These are phyloP conservation scores for Podospora bellae-mahoneyi DNA, from an alignment of 495 filamentous ascomycete genomes.

Conservation along the genomic window DNA sequence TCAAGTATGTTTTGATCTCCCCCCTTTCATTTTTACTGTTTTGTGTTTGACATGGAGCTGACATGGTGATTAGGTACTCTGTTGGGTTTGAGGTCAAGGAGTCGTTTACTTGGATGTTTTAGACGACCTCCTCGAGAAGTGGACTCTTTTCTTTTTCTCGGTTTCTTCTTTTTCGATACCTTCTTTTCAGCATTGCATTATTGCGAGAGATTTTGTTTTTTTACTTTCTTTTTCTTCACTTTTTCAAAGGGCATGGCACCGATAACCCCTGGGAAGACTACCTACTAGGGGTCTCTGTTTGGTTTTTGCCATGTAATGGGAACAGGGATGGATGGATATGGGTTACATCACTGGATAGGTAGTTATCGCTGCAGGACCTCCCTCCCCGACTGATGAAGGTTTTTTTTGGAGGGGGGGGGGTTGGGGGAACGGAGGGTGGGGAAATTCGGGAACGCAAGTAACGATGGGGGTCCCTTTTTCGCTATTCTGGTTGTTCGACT, in stretches of 20 bases:
- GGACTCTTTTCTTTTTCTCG: neutral
- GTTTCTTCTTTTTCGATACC: neutral
- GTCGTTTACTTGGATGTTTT: conserved; percentile 57
- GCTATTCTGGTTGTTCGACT: neutral
- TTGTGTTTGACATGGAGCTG: conserved; percentile 9
- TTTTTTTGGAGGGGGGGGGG: no score
- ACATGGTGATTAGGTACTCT: conserved; percentile 37
- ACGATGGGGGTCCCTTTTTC: neutral
- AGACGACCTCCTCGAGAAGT: neutral
- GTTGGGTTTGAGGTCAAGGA: conserved; percentile 54
- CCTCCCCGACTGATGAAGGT: neutral
- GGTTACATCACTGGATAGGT: neutral
- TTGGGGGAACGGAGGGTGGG: neutral
- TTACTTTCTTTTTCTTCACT: neutral
- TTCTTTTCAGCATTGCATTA: no score
- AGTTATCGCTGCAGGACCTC: neutral
- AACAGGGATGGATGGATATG: neutral
- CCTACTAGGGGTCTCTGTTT: neutral
- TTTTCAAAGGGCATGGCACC: neutral
- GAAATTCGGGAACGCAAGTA: neutral
- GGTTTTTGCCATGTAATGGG: neutral
- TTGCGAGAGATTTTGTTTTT: neutral
- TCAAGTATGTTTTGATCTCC: conserved; percentile 36
- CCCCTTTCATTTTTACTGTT: neutral
- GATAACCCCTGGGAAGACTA: neutral